Evolutionary conservation across 1,284 basidiomycete species (phyloP), one percentile per base, ranked within the genome.

Genomic region (Ganoderma meredithae): DNA sequence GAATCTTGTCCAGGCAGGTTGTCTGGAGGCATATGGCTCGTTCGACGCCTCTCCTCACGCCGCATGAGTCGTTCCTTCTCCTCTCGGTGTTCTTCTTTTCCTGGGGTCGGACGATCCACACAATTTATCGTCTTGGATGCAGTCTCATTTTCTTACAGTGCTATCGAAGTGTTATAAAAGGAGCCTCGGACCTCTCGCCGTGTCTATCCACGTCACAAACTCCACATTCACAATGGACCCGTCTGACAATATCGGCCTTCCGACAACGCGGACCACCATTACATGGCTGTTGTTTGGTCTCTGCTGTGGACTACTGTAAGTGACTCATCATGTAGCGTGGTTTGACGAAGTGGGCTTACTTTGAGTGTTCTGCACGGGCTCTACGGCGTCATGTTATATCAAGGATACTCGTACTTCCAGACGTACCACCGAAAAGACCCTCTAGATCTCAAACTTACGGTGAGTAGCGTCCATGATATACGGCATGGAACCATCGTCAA

Each of bases 241-340:
- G 31, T 10, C 55, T n/a, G 55, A 39, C 19, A 39, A 39, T 27
- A n/a, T 39, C 19, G 17, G 27, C 17, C 55, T 63, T 19, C 47
- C 52, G n/a, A 25, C 36, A 4, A 31, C 19, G 19, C 39, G 36
- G 22, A 27, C 17, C 43, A 40, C 47, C 2, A 41, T 63, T 41
- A 27, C 36, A 6, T 55, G 36, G 49, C 1, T 53, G 60, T 7
- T 43, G 49, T 55, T 63, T 25, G 47, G 53, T 33, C 33, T 61
- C 17, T 31, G 39, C 60, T 62, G 31, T 56, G 27, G 17, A 27
- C 19, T n/a, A 25, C 22, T 62, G 33, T 68, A 53, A 15, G 61
- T 52, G 19, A 27, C 22, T 22, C 5, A 15, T 52, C 4, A 13
- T 22, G 13, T n/a, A 19, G 15, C 3, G 22, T 17, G 27, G 4